Percentiles rank a stretch among this genome's conserved stretches.
phyloP scores from a whole-genome alignment of 1,284 basidiomycete species.

The Flammula alnicola region DNA sequence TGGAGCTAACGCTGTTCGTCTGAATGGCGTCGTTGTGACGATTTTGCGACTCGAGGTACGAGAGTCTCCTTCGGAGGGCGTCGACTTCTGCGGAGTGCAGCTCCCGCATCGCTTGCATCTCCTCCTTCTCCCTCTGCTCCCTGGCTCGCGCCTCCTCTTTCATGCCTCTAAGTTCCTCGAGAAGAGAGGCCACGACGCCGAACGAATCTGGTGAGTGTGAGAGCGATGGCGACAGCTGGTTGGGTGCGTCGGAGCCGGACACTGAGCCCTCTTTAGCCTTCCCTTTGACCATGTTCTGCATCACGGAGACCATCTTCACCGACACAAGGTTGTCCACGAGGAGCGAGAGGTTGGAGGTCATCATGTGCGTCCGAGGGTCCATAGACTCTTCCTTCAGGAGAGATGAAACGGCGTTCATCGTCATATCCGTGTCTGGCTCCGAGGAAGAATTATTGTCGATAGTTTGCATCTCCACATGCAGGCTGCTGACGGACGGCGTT shows the following conservation, averaged over 20 bases:
- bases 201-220: background rate
- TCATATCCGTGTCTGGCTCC: conserved; percentile 9
- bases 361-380: no score
- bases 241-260: background rate
- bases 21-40: background rate
- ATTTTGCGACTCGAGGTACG: conserved; percentile 23
- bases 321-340: conserved; percentile 27
- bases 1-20: no score
- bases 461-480: background rate
- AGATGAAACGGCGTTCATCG: background rate
- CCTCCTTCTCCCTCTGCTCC: conserved; percentile 22
- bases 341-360: conserved; percentile 4
- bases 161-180: conserved; percentile 25
- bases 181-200: conserved; percentile 4
- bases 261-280: no score
- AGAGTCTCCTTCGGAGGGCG: conserved; percentile 25
- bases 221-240: background rate
- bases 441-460: conserved; percentile 8
- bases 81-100: conserved; percentile 29
- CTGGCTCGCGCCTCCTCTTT: conserved; percentile 17
- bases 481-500: conserved; percentile 1
- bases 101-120: conserved; percentile 23
- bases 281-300: conserved; percentile 21
- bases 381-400: conserved; percentile 2
- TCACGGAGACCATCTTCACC: conserved; percentile 23